Conservation (phyloP, 495 filamentous ascomycete genomes). For the Aspergillus sparsus region DNA sequence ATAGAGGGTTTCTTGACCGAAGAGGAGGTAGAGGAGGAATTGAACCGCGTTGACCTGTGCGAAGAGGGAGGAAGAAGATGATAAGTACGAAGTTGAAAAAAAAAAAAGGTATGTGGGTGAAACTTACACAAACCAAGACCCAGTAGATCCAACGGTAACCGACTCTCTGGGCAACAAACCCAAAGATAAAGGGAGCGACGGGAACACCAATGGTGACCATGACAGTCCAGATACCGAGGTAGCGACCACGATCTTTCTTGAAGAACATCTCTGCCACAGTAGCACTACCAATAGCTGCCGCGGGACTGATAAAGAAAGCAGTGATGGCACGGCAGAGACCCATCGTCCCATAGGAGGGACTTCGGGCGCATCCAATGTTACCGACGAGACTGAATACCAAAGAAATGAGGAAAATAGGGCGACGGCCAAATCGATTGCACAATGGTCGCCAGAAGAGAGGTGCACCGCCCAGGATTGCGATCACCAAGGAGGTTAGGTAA, state of each 20-base stretch:
- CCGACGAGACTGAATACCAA: constrained; percentile 45
- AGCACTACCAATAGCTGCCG: constrained; percentile 55
- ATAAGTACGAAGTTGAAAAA: too few species aligned
- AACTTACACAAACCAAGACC: constrained; percentile 48
- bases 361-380: constrained; percentile 49
- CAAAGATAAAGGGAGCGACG: constrained; percentile 50
- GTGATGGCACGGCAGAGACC: constrained; percentile 52
- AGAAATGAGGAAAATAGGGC: constrained; percentile 54
- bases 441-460: constrained; percentile 58
- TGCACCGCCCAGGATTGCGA: constrained; percentile 51
- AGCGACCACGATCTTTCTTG: constrained; percentile 47
- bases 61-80: neutral
- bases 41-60: constrained; percentile 52
- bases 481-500: constrained; percentile 55
- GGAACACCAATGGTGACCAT: constrained; percentile 57
- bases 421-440: constrained; percentile 54
- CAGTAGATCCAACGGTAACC: constrained; percentile 49
- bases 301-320: constrained; percentile 55
- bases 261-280: constrained; percentile 57
- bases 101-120: neutral
- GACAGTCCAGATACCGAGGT: constrained; percentile 59
- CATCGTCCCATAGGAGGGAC: constrained; percentile 43
- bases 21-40: constrained; percentile 55
- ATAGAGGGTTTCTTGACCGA: constrained; percentile 60
- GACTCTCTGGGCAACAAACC: constrained; percentile 47